Conservation (phyloP, 108 stramenopile genomes). For the Skeletonema menzelii region DNA sequence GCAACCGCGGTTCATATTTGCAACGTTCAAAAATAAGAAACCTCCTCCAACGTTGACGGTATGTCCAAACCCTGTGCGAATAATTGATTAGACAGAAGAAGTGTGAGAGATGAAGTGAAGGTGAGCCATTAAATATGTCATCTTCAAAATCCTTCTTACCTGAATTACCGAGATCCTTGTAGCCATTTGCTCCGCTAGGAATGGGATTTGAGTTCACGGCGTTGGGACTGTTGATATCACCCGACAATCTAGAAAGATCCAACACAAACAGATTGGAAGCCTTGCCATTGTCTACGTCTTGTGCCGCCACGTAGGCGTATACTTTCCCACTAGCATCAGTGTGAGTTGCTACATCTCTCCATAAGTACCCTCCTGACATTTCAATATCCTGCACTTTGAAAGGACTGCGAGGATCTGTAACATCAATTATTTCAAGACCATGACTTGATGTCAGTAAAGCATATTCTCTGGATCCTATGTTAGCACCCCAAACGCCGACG, state of each 20-base stretch:
- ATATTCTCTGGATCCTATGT: neutral
- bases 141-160: neutral
- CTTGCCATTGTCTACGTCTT: neutral
- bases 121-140: no score
- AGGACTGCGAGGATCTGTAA: neutral
- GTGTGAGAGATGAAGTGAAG: neutral
- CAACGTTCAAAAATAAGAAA: neutral
- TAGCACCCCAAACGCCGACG: neutral
- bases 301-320: neutral
- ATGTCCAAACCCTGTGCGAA: neutral
- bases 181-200: neutral
- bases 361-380: neutral
- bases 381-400: neutral
- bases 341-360: neutral
- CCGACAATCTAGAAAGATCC: neutral
- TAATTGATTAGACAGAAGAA: neutral
- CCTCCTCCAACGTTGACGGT: neutral
- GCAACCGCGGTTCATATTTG: neutral
- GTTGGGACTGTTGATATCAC: neutral
- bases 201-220: neutral
- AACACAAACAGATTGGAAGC: neutral
- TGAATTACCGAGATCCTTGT: neutral
- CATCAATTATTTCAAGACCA: neutral
- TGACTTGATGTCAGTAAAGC: neutral
- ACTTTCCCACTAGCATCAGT: neutral